Evolutionary conservation across 495 filamentous ascomycete species (phyloP), one percentile per base, ranked within the genome.

Genomic region (Neurospora sp.): DNA sequence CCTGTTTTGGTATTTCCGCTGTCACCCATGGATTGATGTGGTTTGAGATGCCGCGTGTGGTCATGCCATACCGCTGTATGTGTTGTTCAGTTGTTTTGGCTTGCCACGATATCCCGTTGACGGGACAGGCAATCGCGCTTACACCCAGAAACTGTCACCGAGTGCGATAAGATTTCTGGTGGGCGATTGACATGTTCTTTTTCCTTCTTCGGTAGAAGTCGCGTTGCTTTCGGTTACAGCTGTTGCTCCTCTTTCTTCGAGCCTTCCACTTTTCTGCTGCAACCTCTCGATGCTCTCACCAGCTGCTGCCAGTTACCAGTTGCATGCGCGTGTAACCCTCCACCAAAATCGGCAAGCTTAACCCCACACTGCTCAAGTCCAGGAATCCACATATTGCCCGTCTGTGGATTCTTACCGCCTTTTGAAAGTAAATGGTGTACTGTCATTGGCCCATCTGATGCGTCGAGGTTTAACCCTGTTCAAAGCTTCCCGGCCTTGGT

Each of bases 331-430:
- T 68, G 48, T 39, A 61, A 59, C 38, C 48, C 22, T 61, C 48
- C 22, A 27, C 12, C 48, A 31, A 31, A 61, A 61, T 61, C 48
- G 48, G 14, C 14, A 40, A 40, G 72, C 31, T 39, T 37, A 46
- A 69, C 73, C 35, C 68, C 71, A 72, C 73, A 76, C 31, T 68
- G 40, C 53, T 37, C 14, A 35, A 18, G 53, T 35, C 7, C 53
- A 65, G 22, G 5, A 65, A 35, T 65, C 53, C 27, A 65, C 53
- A 65, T 65, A 65, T 65, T 65, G 53, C 53, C 53, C 7, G 27
- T 65, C 18, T 41, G 16, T 72, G 76, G 76, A 74, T 74, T 68
- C 77, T 76, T 80, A 79, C 79, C 78, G 78, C 78, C 73, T 76
- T 78, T 79, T 76, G 73, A 72, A 3, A 42, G 16, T 35, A 44